Conservation (phyloP, 495 filamentous ascomycete genomes). For the Oleoguttula mirabilis region DNA sequence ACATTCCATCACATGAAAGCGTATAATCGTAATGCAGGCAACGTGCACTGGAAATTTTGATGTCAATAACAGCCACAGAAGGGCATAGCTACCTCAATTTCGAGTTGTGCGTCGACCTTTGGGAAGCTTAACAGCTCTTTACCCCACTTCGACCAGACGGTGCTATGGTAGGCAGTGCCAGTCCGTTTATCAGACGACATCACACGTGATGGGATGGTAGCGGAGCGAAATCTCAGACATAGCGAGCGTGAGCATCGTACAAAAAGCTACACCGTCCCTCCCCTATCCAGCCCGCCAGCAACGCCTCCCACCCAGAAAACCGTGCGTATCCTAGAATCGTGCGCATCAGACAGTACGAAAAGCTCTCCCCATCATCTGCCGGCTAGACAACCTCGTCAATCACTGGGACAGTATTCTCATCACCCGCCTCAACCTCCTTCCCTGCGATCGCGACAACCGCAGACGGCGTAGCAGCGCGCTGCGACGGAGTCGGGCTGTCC, state of each 20-base stretch:
- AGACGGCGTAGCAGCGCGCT: neutral
- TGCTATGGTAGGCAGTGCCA: neutral
- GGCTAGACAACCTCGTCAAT: neutral
- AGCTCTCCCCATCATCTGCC: neutral
- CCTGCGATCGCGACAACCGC: neutral
- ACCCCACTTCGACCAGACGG: neutral
- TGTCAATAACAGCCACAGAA: too few relatives aligned
- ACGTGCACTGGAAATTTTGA: neutral
- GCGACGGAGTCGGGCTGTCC: too few relatives aligned
- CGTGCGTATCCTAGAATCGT: too few relatives aligned
- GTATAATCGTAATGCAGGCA: neutral
- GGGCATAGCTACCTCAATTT: too few relatives aligned
- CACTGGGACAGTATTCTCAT: conserved; percentile 12
- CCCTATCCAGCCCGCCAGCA: too few relatives aligned
- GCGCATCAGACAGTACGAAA: neutral
- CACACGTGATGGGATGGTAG: neutral
- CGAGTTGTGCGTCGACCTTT: neutral
- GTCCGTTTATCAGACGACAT: too few relatives aligned
- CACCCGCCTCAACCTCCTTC: conserved; percentile 2
- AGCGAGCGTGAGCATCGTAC: neutral
- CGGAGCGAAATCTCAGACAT: neutral
- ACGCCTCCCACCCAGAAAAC: too few relatives aligned
- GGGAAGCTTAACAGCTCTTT: neutral
- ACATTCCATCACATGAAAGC: neutral
- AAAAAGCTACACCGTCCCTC: too few relatives aligned